Evolutionary conservation across 2,329 filamentous ascomycete genomes (phyloP).

Genomic region (Chaetothyriales sp.): DNA sequence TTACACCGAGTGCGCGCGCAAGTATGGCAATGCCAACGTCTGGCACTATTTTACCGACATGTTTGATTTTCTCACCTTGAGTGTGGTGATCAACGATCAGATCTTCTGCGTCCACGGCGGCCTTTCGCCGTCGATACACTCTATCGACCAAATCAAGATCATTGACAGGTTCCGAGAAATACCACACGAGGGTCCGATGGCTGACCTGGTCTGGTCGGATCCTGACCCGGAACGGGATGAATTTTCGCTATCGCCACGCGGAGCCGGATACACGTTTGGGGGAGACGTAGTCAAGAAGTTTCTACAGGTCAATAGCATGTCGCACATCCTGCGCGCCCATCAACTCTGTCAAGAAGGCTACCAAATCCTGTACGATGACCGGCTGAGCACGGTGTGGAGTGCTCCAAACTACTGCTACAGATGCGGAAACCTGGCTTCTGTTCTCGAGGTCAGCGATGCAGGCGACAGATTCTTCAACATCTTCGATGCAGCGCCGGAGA

Average conservation of each 20-base stretch:
- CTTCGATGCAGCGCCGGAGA: constrained; percentile 91
- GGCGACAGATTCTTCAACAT: constrained; percentile 96
- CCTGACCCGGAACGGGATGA: constrained; percentile 95
- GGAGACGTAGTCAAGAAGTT: constrained; percentile 98
- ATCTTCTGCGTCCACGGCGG: constrained; percentile 98
- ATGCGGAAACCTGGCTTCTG: constrained; percentile 93
- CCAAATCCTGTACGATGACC: constrained; percentile 90
- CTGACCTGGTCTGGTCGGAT: constrained; percentile 97
- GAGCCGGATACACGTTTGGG: constrained; percentile 93
- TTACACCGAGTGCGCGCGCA: constrained; percentile 94
- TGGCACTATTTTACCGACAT: constrained; percentile 99
- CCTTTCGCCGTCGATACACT: constrained; percentile 81
- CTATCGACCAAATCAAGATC: constrained; percentile 98
- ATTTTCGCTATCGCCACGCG: constrained; percentile 83
- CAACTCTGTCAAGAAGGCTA: constrained; percentile 97
- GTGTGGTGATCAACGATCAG: constrained; percentile 95
- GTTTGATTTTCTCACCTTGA: constrained; percentile 96
- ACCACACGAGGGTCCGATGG: constrained; percentile 96
- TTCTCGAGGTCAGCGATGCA: constrained; percentile 85
- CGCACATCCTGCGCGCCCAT: constrained; percentile 92
- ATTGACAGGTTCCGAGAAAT: constrained; percentile 98
- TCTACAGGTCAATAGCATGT: constrained; percentile 92
- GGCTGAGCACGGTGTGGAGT: constrained; percentile 92
- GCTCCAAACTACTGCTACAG: constrained; percentile 92
- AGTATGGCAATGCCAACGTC: constrained; percentile 96